Evolutionary conservation across 257 asterid genomes (phyloP), one percentile per base, ranked within the genome.

Genomic region (Solanum virginianum): DNA sequence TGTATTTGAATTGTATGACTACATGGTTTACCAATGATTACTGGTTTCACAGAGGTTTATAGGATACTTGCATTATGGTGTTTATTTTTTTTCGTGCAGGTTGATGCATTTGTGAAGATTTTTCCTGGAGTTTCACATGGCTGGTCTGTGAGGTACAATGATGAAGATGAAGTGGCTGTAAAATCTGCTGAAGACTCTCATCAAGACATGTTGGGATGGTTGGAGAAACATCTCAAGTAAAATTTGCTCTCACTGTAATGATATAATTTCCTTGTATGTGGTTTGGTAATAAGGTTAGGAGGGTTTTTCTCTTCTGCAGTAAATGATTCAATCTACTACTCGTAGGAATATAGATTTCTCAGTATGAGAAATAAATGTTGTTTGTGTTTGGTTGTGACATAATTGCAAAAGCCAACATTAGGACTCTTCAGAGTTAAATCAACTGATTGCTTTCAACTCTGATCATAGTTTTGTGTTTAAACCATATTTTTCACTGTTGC

Each of bases 21-120:
- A 45, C n/a, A 45, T 7, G 56, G 41, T n/a, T 72, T 72, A 72
- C 80, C 80, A 72, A 72, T 12, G 0, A n/a, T 45, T 68, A 74
- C 57, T 20, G 11, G 36, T 72, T 43, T 11, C 18, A 5, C 36
- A 20, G 10, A 43, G 80, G 36, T n/a, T 72, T 72, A 2, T 10
- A 71, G 11, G 15, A 53, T 53, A 41, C 54, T 70, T 41, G 16
- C 4, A 10, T 39, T 15, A 77, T 77, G 82, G 60, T 12, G 60
- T 56, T 45, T 39, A 7, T 68, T 13, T 22, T 39, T 15, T 68
- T 13, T 22, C 1, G 63, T 80, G 86, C 85, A 92, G 97, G 83
- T 93, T 63, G 92, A 91, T 41, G 62, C 91, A 84, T 92, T 86
- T 63, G 95, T 92, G 92, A 93, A 93, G 89, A 87, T 93, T 84